Evolutionary conservation across 176 grass and related monocot genomes (phyloP).

Genomic region (Carex cristatella): DNA sequence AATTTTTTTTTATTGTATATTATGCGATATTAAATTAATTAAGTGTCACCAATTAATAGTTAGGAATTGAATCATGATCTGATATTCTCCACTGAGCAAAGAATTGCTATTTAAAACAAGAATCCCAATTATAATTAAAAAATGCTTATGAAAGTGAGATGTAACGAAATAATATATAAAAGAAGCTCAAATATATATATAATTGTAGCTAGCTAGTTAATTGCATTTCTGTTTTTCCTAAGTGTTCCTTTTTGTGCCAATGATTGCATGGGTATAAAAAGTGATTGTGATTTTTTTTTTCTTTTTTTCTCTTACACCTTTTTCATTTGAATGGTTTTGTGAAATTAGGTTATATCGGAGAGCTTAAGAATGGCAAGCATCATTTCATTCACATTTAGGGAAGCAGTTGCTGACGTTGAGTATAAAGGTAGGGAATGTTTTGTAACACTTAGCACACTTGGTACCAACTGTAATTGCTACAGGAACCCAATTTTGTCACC

Average conservation of each 20-base stretch:
- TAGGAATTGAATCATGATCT: too few relatives aligned
- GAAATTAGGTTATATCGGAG: slow-evolving; percentile 81
- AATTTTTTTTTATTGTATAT: too few relatives aligned
- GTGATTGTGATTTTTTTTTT: slow-evolving; percentile 21
- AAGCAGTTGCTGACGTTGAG: slow-evolving; percentile 92
- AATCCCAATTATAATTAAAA: background rate
- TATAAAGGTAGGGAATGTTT: slow-evolving; percentile 75
- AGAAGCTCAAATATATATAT: background rate
- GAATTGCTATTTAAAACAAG: background rate
- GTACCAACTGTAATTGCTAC: background rate
- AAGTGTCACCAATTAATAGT: too few relatives aligned
- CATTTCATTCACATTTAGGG: slow-evolving; percentile 96
- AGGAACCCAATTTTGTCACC: background rate
- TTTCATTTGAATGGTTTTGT: slow-evolving; percentile 12
- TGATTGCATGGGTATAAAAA: slow-evolving; percentile 20
- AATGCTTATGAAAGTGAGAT: background rate
- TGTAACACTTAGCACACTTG: background rate
- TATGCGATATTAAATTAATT: too few relatives aligned
- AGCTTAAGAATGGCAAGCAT: slow-evolving; percentile 96
- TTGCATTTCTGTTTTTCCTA: background rate
- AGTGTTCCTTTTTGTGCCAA: slow-evolving; percentile 4
- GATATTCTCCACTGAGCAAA: background rate
- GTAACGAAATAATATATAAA: background rate
- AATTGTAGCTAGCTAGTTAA: background rate
- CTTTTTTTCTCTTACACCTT: background rate